Evolutionary conservation across 306 rosid genomes (phyloP), one percentile per base, ranked within the genome.

Genomic region (Rubus parviflorus): DNA sequence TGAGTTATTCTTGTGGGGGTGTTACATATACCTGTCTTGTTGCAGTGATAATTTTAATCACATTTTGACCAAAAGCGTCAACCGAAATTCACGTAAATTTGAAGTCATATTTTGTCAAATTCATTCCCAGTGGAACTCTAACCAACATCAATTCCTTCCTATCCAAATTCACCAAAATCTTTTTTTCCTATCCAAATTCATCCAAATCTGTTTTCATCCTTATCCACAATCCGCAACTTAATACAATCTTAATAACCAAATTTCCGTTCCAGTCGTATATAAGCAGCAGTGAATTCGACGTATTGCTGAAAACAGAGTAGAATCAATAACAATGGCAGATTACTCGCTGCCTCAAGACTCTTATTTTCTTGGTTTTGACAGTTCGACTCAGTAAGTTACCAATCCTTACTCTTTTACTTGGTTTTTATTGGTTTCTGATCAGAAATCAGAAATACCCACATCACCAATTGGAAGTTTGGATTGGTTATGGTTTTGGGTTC

Each of bases 301-400:
- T 46, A 65, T 58, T 70, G 64, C 49, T 62, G 35, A 30, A 30
- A 30, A 30, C 35, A 30, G 2, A 30, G 35, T 30, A 30, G 35
- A 30, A 30, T 30, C 35, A 30, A 30, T 30, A 30, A 15, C 80
- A 80, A 95, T 95, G 98, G 97, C 81, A 4, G 90, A 80, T 41
- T 82, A 80, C 63, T 83, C 93, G 70, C 95, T 95, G 63, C 96
- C 97, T 38, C 72, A 15, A 0, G 86, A 84, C 51, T 89, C 97
- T 1, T 90, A 85, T 58, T 95, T 85, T 80, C 96, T 95, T 56
- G 98, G 97, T 72, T 85, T 95, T 48, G 98, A 95, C 74, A 89
- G 97, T 52, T 95, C 98, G 43, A 95, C 98, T 14, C 98, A 92
- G 98, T 95, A 86, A 84, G 93, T 83, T 62, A 0, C 7, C 3